Percentiles rank a stretch among this genome's conserved stretches.
phyloP scores from a whole-genome alignment of 306 rosid species.

The Luffa acutangula region DNA sequence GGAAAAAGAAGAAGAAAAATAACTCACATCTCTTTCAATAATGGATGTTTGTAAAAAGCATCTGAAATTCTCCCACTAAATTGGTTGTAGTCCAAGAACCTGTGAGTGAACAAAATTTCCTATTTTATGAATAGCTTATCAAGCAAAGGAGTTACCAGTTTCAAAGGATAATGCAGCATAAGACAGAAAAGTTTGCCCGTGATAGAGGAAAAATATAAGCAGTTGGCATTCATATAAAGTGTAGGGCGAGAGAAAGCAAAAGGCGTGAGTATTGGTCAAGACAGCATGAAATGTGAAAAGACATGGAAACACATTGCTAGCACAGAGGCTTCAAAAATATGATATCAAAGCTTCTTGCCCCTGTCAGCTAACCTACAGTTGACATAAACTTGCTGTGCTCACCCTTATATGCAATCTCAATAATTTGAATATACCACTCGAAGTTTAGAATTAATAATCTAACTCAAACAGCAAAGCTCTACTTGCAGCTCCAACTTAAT shows the following conservation, averaged over 20 bases:
- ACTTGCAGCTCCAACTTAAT: background rate
- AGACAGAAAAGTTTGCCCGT: background rate
- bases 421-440: background rate
- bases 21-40: constrained; percentile 96
- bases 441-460: background rate
- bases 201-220: background rate
- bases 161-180: background rate
- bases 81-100: constrained; percentile 97
- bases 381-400: background rate
- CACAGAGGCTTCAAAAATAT: background rate
- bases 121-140: background rate
- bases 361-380: background rate
- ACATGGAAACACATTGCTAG: background rate
- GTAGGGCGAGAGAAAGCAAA: background rate
- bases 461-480: background rate
- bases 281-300: background rate
- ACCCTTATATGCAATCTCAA: background rate
- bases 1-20: background rate
- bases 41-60: constrained; percentile 80
- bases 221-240: background rate
- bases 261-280: background rate
- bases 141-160: background rate
- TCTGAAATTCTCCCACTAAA: constrained; percentile 91
- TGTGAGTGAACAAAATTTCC: constrained; percentile 16
- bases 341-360: background rate